These are phyloP conservation scores for Saccharomyces kudriavzevii DNA, from an alignment of 805 yeast species.

Conservation along the genomic window DNA sequence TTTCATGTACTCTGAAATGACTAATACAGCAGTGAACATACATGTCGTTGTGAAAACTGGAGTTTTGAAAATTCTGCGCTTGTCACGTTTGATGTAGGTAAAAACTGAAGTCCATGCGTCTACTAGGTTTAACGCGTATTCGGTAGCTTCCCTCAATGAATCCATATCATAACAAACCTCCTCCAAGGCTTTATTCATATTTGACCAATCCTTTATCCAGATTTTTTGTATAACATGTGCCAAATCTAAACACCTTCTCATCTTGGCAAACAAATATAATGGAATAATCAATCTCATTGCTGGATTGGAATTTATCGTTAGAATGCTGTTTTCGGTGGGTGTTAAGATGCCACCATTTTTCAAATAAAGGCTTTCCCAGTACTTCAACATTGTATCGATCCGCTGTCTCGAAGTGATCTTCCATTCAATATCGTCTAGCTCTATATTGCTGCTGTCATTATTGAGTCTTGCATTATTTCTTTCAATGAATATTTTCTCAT, in stretches of 20 bases:
- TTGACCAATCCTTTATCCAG: constrained; percentile 60
- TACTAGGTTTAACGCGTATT: constrained; percentile 49
- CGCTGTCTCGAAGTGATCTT: constrained; percentile 52
- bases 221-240: constrained; percentile 54
- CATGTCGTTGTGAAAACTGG: constrained; percentile 72
- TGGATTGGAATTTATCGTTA: constrained; percentile 40
- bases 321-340: constrained; percentile 37
- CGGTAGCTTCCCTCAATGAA: constrained; percentile 55
- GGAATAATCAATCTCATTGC: constrained; percentile 61
- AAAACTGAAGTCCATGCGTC: constrained; percentile 67
- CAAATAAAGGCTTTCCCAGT: constrained; percentile 61
- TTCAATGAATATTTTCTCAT: constrained; percentile 55
- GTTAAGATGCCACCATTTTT: constrained; percentile 56
- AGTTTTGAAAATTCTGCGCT: constrained; percentile 15
- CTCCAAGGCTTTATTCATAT: constrained; percentile 49
- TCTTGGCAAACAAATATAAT: constrained; percentile 55
- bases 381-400: constrained; percentile 47
- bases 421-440: constrained; percentile 53
- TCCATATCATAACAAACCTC: constrained; percentile 47
- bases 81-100: constrained; percentile 31
- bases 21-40: constrained; percentile 45
- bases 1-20: constrained; percentile 53
- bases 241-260: constrained; percentile 52
- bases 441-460: constrained; percentile 24
- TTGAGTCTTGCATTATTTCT: constrained; percentile 33